phyloP scores from a whole-genome alignment of 169 alveolate genomes.

The Babesia bovis region DNA sequence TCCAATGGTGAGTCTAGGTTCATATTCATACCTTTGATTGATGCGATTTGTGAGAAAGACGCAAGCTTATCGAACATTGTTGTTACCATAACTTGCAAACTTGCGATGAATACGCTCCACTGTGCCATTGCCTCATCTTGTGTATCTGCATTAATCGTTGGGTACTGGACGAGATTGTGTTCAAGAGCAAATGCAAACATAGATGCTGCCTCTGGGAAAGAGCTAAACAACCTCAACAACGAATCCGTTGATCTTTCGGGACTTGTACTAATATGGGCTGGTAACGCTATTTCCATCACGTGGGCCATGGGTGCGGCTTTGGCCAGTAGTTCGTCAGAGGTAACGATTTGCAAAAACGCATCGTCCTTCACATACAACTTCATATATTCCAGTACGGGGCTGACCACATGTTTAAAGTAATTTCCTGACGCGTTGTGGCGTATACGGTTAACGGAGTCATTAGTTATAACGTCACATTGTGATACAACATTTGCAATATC shows the following conservation, averaged over 20 bases:
- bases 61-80: neutral
- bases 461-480: neutral
- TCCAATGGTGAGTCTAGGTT: neutral
- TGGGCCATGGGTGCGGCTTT: conserved; percentile 11
- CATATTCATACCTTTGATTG: conserved; percentile 5
- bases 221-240: conserved; percentile 26
- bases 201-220: conserved; percentile 62
- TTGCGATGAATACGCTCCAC: conserved; percentile 27
- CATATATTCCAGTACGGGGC: neutral
- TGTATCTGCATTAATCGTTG: neutral
- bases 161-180: conserved; percentile 1
- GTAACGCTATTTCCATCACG: conserved; percentile 30
- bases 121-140: conserved; percentile 9
- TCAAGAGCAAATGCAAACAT: conserved; percentile 20
- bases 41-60: conserved; percentile 1
- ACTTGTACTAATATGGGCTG: conserved; percentile 1
- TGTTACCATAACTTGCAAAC: conserved; percentile 16
- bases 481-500: neutral
- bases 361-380: neutral
- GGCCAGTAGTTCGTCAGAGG: conserved; percentile 3
- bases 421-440: neutral
- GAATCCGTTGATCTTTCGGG: conserved; percentile 15
- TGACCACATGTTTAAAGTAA: neutral
- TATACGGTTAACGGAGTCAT: neutral
- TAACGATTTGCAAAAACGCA: conserved; percentile 1